Evolutionary conservation across 176 grass and related monocot species (phyloP).

Genomic region (Phoenix dactylifera): DNA sequence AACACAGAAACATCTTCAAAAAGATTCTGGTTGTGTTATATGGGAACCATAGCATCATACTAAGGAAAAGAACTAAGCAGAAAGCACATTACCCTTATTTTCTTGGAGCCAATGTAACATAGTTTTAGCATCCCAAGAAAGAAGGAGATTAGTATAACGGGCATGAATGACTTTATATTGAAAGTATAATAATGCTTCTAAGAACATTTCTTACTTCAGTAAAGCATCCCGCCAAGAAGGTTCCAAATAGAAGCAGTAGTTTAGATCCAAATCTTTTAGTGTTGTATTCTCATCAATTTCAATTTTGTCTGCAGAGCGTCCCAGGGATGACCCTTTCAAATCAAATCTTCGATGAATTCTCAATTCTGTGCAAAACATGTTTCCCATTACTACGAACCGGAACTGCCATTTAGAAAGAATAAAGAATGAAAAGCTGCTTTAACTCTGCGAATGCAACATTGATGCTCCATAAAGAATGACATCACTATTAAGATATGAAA

Average conservation of each 20-base stretch:
- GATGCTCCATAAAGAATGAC: too few species aligned
- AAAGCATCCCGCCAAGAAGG: slow-evolving; percentile 93
- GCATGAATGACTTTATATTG: not conserved
- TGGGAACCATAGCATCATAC: too few species aligned
- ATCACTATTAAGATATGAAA: too few species aligned
- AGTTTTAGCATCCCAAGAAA: too few species aligned
- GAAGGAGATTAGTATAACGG: too few species aligned
- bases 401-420: slow-evolving; percentile 53
- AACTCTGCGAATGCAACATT: too few species aligned
- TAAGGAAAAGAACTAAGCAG: too few species aligned
- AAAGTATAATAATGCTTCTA: not conserved
- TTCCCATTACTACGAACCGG: slow-evolving; percentile 98
- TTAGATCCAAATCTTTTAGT: slow-evolving; percentile 95
- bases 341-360: slow-evolving; percentile 94
- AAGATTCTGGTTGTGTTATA: too few species aligned
- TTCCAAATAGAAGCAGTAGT: slow-evolving; percentile 94
- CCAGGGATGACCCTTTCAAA: slow-evolving; percentile 94
- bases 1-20: too few species aligned
- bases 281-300: slow-evolving; percentile 99
- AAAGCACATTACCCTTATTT: too few species aligned
- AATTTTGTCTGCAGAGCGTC: slow-evolving; percentile 81
- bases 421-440: slow-evolving; percentile 15
- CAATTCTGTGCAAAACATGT: slow-evolving; percentile 99
- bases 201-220: slow-evolving; percentile 53
- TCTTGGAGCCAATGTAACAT: too few species aligned